These are phyloP conservation scores for Mucor irregularis DNA, from an alignment of 371 early-diverging fungal genomes.

Conservation along the genomic window DNA sequence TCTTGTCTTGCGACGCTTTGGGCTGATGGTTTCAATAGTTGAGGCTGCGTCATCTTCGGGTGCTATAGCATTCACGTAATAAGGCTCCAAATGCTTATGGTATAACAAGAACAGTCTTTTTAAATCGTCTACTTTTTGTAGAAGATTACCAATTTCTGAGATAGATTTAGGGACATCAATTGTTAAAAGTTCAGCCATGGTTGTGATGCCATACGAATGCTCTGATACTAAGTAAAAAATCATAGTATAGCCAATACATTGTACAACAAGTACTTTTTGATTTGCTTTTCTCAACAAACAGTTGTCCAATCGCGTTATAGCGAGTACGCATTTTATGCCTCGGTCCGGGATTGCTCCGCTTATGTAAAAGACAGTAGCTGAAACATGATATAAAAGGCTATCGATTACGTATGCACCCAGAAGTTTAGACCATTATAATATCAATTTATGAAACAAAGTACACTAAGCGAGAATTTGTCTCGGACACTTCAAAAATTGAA, in stretches of 20 bases:
- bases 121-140: conserved; percentile 11
- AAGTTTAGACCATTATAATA: too few species aligned
- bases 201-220: background rate
- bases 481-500: too few species aligned
- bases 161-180: conserved; percentile 1
- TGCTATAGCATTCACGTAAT: conserved; percentile 7
- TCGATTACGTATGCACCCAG: too few species aligned
- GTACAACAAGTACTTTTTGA: too few species aligned
- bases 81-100: conserved; percentile 14
- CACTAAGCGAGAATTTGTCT: too few species aligned
- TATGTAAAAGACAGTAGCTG: too few species aligned
- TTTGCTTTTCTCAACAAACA: too few species aligned
- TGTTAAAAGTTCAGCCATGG: conserved; percentile 1
- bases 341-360: too few species aligned
- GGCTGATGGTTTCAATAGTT: conserved; percentile 6
- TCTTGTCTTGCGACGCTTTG: conserved; percentile 16
- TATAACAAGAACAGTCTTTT: conserved; percentile 11
- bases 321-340: too few species aligned
- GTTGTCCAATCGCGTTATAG: too few species aligned
- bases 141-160: conserved; percentile 4
- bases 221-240: conserved; percentile 7
- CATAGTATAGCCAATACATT: conserved; percentile 10
- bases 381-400: too few species aligned
- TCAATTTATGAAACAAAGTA: too few species aligned
- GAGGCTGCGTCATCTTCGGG: conserved; percentile 7